Percentiles rank a stretch among this genome's conserved stretches.
These are phyloP conservation scores for Incumbomyces lentus DNA, from an alignment of 2,329 filamentous ascomycete genomes.

Conservation along the genomic window DNA sequence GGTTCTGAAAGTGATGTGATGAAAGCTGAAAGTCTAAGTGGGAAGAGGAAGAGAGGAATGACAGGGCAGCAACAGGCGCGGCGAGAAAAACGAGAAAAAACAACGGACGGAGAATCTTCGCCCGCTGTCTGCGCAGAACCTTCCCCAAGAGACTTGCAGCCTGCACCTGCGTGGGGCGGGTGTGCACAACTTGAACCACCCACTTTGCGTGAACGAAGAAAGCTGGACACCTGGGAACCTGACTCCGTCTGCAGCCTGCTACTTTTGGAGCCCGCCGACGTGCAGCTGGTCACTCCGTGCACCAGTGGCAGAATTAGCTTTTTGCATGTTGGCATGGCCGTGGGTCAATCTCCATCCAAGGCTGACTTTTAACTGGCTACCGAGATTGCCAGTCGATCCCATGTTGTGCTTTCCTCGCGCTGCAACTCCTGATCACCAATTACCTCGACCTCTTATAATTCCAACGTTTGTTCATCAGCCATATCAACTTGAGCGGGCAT, in stretches of 20 bases:
- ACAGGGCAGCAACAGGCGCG: not conserved
- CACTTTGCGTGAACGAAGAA: not conserved
- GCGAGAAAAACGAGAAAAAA: not conserved
- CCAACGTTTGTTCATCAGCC: too few relatives aligned
- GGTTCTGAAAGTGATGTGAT: not conserved
- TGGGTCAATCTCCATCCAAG: too few relatives aligned
- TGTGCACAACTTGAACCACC: not conserved
- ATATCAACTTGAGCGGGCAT: too few relatives aligned
- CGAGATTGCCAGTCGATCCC: too few relatives aligned
- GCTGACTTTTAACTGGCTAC: too few relatives aligned
- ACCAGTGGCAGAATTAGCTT: too few relatives aligned
- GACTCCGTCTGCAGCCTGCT: not conserved
- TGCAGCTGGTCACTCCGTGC: too few relatives aligned
- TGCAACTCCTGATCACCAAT: too few relatives aligned
- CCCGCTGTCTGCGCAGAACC: not conserved
- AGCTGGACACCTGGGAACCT: too few relatives aligned
- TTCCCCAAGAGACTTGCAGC: not conserved
- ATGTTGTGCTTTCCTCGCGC: too few relatives aligned
- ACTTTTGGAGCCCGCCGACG: not conserved
- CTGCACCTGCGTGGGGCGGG: not conserved
- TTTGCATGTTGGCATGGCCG: too few relatives aligned
- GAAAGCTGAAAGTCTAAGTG: not conserved
- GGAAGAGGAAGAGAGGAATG: conserved; percentile 1
- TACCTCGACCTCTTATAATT: too few relatives aligned
- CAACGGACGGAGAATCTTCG: not conserved